Base-by-base conservation (phyloP, 2,329 filamentous ascomycete species). In the Nakataea oryzae region DNA sequence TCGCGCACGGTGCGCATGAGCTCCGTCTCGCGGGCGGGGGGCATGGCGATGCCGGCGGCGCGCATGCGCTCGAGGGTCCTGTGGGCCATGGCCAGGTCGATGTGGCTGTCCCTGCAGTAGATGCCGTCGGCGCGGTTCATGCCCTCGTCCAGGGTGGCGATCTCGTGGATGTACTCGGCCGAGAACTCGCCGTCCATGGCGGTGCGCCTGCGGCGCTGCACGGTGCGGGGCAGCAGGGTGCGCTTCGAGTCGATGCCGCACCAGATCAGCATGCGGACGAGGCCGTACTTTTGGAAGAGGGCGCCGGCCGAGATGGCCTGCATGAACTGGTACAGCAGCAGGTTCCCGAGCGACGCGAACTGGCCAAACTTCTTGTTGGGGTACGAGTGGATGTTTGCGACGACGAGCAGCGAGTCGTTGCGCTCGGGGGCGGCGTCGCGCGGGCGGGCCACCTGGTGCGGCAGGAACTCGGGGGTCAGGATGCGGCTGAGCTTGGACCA, bases 241-340 rank as follows among this genome's bases (percentile, higher is more conserved):
- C 73, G 68, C 65, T 85, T 85, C 62, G 91, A 87, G 0, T 82
- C 76, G 56, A 86, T 78, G 1, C 83, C 80, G 3, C 86, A 69
- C 86, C 92, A 93, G 54, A 93, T 71, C 1, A 97, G 79, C 78
- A 93, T 87, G 59, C 92, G 86, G 3, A 96, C 86, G 24, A 87
- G 81, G 3, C 93, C 93, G 70, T 91, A 93, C 30, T 79, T 78
- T 67, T 96, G 88, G 67, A 96, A 84, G 0, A 88, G 77, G 0
- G 78, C 73, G 59, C 84, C 79, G 2, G 78, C 75, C 64, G 84
- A 79, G 62, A 89, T 83, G 60, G 81, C 79, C 56, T 74, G 76
- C 67, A 87, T 77, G 63, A 90, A 81, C 69, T 89, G 85, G 69
- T 84, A 81, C 1, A 87, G 70, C 1, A 89, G 73, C 62, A 88